Percentiles rank a stretch among this genome's conserved stretches.
These are phyloP conservation scores for Colletotrichum simmondsii DNA, from an alignment of 2,329 filamentous ascomycete species.

Conservation along the genomic window DNA sequence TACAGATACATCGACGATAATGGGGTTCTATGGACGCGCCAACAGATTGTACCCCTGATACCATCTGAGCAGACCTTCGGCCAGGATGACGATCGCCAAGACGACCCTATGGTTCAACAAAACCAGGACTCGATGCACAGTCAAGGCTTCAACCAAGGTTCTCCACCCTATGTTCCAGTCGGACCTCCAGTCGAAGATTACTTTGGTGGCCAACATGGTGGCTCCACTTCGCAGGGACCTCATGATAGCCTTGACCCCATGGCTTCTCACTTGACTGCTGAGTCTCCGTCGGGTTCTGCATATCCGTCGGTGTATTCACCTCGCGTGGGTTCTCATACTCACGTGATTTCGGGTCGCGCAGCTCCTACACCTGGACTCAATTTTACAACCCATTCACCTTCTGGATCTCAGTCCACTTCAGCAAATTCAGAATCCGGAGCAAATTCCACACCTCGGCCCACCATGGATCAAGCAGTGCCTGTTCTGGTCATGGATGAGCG, in stretches of 20 bases:
- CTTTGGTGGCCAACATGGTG: no score
- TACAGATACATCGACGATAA: no score
- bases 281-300: no score
- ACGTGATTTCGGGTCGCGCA: no score
- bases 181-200: no score
- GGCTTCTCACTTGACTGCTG: no score
- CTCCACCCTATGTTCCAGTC: background rate
- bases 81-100: background rate
- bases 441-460: background rate
- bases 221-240: no score
- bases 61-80: background rate
- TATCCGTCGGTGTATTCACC: no score
- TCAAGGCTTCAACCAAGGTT: background rate
- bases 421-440: background rate
- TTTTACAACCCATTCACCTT: background rate
- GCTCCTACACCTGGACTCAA: no score
- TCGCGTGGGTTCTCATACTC: no score
- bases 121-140: background rate
- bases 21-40: no score
- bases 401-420: background rate
- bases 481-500: slow-evolving; percentile 9
- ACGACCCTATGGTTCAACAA: background rate
- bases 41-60: background rate
- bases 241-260: no score
- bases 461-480: background rate